Evolutionary conservation across 148 eudicot species (phyloP).

Genomic region (Polygonum maritimum): DNA sequence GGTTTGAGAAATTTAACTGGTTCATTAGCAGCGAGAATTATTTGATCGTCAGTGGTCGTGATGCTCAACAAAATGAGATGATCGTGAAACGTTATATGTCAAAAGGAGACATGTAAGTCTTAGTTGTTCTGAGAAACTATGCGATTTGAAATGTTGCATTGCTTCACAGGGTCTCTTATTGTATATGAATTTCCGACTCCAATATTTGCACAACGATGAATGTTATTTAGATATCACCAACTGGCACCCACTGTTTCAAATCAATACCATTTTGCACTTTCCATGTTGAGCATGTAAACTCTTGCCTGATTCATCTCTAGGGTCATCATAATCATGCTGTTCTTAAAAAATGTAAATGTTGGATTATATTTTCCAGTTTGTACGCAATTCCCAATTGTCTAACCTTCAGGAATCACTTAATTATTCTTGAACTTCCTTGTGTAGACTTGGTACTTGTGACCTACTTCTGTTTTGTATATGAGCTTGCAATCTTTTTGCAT

Average conservation of each 20-base stretch:
- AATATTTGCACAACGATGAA: background rate
- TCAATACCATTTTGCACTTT: background rate
- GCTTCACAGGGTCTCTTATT: background rate
- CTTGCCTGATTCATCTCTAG: background rate
- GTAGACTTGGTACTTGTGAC: background rate
- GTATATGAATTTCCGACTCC: background rate
- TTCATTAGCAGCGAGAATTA: constrained; percentile 97
- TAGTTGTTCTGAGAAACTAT: background rate
- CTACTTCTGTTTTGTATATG: background rate
- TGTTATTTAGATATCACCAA: background rate
- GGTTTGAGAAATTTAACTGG: constrained; percentile 99
- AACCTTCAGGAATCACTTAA: background rate
- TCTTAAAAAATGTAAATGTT: background rate
- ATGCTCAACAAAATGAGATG: constrained; percentile 99
- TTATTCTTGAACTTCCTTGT: background rate
- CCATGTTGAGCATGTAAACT: background rate
- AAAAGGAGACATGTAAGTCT: constrained; percentile 92
- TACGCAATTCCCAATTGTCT: background rate
- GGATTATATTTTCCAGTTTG: background rate
- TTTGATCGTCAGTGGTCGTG: constrained; percentile 91
- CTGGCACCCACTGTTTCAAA: background rate
- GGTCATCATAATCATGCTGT: background rate
- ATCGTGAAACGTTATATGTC: constrained; percentile 97
- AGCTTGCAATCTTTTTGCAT: background rate
- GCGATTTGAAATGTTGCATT: background rate